A percentile compares a stretch with the other conserved stretches of the same genome.
Evolutionary conservation across 805 yeast genomes (phyloP).

Genomic region (Starmerella floris): DNA sequence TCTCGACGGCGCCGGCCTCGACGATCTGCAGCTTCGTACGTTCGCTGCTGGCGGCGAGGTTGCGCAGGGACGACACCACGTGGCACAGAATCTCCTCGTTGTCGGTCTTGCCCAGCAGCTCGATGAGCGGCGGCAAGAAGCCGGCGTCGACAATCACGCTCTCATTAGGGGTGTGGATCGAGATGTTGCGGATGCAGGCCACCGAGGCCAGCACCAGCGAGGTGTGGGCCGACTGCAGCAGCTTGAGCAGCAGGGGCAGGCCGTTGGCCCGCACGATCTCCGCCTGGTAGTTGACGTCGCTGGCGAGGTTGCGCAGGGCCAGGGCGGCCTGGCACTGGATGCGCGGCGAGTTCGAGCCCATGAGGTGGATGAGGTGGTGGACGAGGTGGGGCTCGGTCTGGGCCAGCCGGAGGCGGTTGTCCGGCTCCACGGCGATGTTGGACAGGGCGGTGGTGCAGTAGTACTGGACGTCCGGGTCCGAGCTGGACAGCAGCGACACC

Average conservation of each 20-base stretch:
- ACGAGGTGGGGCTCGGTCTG: conserved; percentile 89
- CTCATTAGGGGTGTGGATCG: conserved; percentile 93
- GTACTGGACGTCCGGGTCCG: conserved; percentile 94
- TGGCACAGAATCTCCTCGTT: conserved; percentile 97
- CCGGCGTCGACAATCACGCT: conserved; percentile 94
- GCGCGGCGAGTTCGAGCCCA: conserved; percentile 87
- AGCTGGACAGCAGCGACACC: conserved; percentile 68
- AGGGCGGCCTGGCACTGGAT: conserved; percentile 98
- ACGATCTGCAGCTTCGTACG: conserved; percentile 80
- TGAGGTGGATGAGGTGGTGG: conserved; percentile 68
- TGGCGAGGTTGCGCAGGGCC: conserved; percentile 88
- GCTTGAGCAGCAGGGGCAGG: conserved; percentile 77
- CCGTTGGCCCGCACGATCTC: conserved; percentile 96
- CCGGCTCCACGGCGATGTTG: conserved; percentile 92
- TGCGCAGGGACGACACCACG: conserved; percentile 89
- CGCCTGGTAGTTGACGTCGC: conserved; percentile 89
- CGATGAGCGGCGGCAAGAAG: conserved; percentile 79
- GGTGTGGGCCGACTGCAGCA: conserved; percentile 77
- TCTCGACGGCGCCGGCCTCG: conserved; percentile 90
- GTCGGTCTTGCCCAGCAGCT: conserved; percentile 58
- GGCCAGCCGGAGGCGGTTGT: conserved; percentile 73
- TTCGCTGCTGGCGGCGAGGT: conserved; percentile 90
- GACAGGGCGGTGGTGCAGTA: conserved; percentile 96
- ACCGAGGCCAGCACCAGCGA: conserved; percentile 92
- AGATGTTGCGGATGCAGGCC: conserved; percentile 93